Conservation (phyloP, 768 basidiomycete genomes). For the Pholiota microspora region DNA sequence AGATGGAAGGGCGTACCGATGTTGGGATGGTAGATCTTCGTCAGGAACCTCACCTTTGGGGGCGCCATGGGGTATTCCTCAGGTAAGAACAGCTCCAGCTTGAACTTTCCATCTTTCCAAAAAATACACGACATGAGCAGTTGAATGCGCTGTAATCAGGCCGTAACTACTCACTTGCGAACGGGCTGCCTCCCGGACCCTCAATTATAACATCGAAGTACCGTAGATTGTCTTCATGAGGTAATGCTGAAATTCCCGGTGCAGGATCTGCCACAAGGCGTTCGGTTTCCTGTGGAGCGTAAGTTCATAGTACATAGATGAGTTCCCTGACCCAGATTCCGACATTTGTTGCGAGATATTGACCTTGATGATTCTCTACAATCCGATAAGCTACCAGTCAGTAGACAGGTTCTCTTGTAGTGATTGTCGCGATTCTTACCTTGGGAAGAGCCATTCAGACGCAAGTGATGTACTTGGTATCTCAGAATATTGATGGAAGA, state of each 20-base stretch:
- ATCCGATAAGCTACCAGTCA: constrained; percentile 22
- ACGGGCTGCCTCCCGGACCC: constrained; percentile 93
- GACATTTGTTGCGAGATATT: constrained; percentile 12
- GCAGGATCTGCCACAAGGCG: constrained; percentile 95
- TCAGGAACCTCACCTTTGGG: constrained; percentile 96
- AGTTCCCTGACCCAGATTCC: background rate
- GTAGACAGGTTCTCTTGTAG: background rate
- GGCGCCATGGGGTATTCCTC: constrained; percentile 99
- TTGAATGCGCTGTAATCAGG: background rate
- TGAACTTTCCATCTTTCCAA: constrained; percentile 80
- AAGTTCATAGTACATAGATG: background rate
- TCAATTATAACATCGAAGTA: constrained; percentile 99
- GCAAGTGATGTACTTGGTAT: background rate
- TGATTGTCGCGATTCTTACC: constrained; percentile 26
- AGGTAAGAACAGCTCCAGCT: constrained; percentile 95
- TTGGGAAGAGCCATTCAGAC: constrained; percentile 49
- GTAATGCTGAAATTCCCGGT: constrained; percentile 92
- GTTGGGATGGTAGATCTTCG: constrained; percentile 99
- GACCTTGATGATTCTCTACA: constrained; percentile 53
- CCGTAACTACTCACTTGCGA: constrained; percentile 54
- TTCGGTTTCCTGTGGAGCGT: constrained; percentile 83
- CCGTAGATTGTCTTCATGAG: constrained; percentile 95
- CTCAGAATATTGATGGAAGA: background rate
- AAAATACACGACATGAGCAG: constrained; percentile 3
- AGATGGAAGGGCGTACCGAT: constrained; percentile 67